phyloP scores from a whole-genome alignment of 148 eudicot genomes.

The Chenopodium quinoa region DNA sequence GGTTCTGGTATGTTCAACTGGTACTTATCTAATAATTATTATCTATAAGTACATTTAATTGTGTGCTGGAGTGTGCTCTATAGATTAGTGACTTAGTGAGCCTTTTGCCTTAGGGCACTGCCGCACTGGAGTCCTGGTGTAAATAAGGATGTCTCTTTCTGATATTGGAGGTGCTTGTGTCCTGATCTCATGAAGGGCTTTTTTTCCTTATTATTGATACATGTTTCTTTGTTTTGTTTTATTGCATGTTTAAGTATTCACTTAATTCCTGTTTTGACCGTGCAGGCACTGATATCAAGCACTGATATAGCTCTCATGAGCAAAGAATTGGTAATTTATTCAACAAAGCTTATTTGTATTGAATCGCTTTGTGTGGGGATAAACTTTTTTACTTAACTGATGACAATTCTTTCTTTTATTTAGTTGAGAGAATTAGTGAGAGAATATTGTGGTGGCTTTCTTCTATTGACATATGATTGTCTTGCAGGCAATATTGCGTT shows the following conservation, averaged over 20 bases:
- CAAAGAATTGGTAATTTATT: constrained; percentile 66
- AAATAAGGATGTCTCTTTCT: background rate
- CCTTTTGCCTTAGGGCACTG: background rate
- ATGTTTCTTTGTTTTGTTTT: background rate
- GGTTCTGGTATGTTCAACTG: background rate
- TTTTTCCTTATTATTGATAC: background rate
- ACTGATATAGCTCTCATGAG: constrained; percentile 75
- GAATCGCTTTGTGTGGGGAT: background rate
- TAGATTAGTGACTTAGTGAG: background rate
- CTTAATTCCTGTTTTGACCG: background rate
- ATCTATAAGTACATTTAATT: background rate
- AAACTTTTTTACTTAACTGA: background rate
- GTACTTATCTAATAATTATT: background rate
- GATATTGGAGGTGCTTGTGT: background rate
- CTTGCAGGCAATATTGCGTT: constrained; percentile 82
- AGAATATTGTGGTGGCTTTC: background rate
- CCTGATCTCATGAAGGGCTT: background rate
- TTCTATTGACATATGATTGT: background rate
- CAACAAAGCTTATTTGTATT: constrained; percentile 7
- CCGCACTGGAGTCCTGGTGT: background rate
- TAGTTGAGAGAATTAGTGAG: background rate
- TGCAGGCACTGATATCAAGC: constrained; percentile 72
- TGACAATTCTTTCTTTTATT: background rate
- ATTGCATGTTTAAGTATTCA: background rate
- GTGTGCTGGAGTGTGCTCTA: background rate